Conservation (phyloP, 192 early-diverging fungal genomes). For the Polychytrium aggregatum region DNA sequence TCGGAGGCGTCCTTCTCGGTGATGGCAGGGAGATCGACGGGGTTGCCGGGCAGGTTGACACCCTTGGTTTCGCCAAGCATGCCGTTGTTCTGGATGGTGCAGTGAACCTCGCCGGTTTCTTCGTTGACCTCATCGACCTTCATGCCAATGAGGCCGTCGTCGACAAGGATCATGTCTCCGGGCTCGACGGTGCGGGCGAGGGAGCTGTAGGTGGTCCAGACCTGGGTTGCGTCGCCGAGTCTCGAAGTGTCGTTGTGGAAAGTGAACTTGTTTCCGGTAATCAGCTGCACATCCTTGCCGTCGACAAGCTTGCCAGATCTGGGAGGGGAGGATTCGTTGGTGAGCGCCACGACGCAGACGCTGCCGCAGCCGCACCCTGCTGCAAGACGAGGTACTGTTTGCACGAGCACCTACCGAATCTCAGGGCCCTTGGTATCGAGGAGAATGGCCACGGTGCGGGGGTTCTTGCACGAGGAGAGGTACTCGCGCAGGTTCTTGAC, state of each 20-base stretch:
- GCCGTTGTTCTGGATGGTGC: constrained; percentile 66
- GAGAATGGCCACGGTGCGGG: constrained; percentile 33
- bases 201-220: constrained; percentile 34
- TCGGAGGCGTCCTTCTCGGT: constrained; percentile 91
- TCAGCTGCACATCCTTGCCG: constrained; percentile 26
- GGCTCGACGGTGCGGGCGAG: constrained; percentile 23
- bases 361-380: too few species aligned
- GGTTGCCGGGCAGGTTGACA: constrained; percentile 85
- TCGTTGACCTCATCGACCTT: constrained; percentile 18
- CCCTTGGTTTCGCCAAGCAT: constrained; percentile 86
- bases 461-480: constrained; percentile 18
- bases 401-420: constrained; percentile 19
- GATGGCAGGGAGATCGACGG: constrained; percentile 88
- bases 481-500: constrained; percentile 29
- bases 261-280: constrained; percentile 25
- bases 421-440: constrained; percentile 51
- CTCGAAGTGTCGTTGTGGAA: constrained; percentile 39
- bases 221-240: constrained; percentile 37
- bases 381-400: too few species aligned
- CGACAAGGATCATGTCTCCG: constrained; percentile 39
- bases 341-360: background rate
- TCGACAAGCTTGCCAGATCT: constrained; percentile 43
- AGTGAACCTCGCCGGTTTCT: constrained; percentile 22
- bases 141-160: constrained; percentile 43
- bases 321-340: background rate